Base-by-base conservation (phyloP, 371 early-diverging fungal genomes). In the Conidiobolus incongruus region DNA sequence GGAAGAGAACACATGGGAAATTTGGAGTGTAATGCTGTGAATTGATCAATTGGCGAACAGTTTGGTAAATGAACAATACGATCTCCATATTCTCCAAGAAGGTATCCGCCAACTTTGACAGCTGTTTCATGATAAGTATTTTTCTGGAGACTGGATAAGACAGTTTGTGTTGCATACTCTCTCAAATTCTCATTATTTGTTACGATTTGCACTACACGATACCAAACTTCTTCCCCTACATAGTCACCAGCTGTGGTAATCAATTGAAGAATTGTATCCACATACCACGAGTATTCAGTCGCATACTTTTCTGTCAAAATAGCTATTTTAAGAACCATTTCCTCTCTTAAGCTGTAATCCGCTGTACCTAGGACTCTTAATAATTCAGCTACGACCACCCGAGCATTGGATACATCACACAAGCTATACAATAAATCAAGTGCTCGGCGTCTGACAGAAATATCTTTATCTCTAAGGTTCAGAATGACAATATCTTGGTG, bases 301-400 rank as follows among this genome's bases (percentile, higher is more conserved):
- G 95, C 91, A 53, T 78, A 94, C 57, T 90, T 92, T 53, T 96
- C 97, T 1, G 94, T 80, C 51, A 96, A 61, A 53, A 96, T 92
- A 32, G 97, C 97, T 51, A 94, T 91, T 55, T 94, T 94, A 35
- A 95, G 66, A 13, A 89, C 94, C 83, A 96, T 81, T 52, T 93
- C 95, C 58, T 91, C 93, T 26, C 86, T 68, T 53, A 95, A 72
- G 8, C 78, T 80, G 51, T 76, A 79, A 45, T 96, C 95, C 0
- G 93, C 83, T 16, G 80, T 66, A 35, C 73, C 68, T 12, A 95
- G 70, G 48, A 88, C 86, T 16, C 77, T 66, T 33, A 94, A 59
- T 15, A 96, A 63, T 56, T 96, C 95, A 3, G 79, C 68, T 4
- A 95, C 93, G 22, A 93, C 81, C 1, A 66, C 65, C 37, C 79